Percentiles rank a stretch among this genome's conserved stretches.
These are phyloP conservation scores for Talaromyces stipitatus DNA, from an alignment of 495 filamentous ascomycete genomes.

Conservation along the genomic window DNA sequence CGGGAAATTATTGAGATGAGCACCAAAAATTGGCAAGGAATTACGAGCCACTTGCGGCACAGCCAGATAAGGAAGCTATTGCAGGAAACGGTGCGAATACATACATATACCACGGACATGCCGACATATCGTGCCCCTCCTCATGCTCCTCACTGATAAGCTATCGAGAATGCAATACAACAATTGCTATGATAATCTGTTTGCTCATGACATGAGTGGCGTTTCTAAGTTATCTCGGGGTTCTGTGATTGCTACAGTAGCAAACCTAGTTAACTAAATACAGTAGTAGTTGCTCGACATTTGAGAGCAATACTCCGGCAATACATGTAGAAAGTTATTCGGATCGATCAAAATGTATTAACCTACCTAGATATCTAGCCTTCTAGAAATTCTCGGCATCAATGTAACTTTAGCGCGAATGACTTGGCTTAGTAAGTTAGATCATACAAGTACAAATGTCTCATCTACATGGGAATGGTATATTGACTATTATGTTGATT, in stretches of 20 bases:
- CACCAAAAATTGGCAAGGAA: neutral
- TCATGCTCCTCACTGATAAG: neutral
- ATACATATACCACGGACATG: neutral
- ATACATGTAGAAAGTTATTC: neutral
- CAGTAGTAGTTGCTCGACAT: neutral
- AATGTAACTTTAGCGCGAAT: neutral
- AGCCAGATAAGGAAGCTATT: neutral
- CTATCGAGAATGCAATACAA: neutral
- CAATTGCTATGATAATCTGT: neutral
- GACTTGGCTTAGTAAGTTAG: neutral
- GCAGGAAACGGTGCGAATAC: neutral
- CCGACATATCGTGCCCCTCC: neutral
- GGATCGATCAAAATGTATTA: neutral
- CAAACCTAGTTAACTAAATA: neutral
- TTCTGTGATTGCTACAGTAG: neutral
- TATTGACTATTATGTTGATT: neutral
- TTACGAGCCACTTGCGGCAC: neutral
- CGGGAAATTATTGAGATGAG: neutral
- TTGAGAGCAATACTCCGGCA: neutral
- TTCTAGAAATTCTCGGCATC: neutral
- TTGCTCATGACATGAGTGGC: slow-evolving; percentile 3
- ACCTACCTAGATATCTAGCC: neutral
- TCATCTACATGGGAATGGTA: neutral
- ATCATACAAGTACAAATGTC: neutral
- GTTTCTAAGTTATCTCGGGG: neutral